A percentile compares a stretch with the other conserved stretches of the same genome.
phyloP scores from a whole-genome alignment of 257 asterid species.

The Verbena officinalis region DNA sequence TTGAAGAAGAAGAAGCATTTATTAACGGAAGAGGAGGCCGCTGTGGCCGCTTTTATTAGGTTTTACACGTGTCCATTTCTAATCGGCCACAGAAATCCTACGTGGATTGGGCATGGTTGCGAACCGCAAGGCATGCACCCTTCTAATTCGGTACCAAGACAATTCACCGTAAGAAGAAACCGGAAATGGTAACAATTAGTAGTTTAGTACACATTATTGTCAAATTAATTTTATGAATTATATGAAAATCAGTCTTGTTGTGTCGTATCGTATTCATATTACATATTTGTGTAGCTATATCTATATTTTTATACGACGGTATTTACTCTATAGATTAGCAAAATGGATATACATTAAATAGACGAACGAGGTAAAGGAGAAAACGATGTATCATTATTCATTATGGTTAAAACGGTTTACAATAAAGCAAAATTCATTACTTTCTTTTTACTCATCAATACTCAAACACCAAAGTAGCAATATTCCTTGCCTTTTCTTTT shows the following conservation, averaged over 20 bases:
- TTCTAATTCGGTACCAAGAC: neutral
- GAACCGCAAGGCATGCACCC: neutral
- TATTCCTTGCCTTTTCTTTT: neutral
- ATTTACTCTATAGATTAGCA: no score
- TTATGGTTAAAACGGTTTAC: neutral
- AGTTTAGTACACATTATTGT: no score
- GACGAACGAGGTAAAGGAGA: no score
- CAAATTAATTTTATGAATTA: no score
- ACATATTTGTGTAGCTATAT: no score
- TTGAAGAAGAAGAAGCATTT: slow-evolving; percentile 28
- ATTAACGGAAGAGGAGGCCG: slow-evolving; percentile 26
- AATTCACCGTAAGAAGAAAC: neutral
- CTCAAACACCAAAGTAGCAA: neutral
- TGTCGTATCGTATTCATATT: no score
- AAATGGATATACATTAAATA: no score
- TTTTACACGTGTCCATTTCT: slow-evolving; percentile 35
- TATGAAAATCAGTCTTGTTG: no score
- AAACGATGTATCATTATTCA: neutral
- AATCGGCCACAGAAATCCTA: slow-evolving; percentile 32
- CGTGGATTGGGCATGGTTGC: slow-evolving; percentile 34
- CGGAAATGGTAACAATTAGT: no score
- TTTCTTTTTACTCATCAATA: neutral
- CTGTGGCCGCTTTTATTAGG: slow-evolving; percentile 30
- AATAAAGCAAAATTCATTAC: neutral
- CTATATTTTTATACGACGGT: no score